A percentile compares a stretch with the other conserved stretches of the same genome.
phyloP scores from a whole-genome alignment of 2,329 filamentous ascomycete species.

The Exophiala mesophila region DNA sequence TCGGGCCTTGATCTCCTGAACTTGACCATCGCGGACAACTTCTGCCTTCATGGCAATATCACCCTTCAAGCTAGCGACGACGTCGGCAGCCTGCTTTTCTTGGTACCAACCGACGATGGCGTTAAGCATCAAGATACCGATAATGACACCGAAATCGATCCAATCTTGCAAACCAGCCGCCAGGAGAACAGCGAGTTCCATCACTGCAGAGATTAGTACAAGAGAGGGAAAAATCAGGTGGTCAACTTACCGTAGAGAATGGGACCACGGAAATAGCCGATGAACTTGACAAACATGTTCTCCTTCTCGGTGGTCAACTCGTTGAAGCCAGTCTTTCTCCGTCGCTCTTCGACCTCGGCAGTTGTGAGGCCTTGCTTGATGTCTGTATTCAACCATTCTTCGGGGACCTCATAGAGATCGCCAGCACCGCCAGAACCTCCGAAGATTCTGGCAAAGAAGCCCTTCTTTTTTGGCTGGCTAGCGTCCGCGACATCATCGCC shows the following conservation, averaged over 20 bases:
- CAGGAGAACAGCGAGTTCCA: slow-evolving; percentile 70
- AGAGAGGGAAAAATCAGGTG: too few relatives aligned
- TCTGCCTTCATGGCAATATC: slow-evolving; percentile 71
- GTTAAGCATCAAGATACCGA: slow-evolving; percentile 70
- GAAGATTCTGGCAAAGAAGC: slow-evolving; percentile 56
- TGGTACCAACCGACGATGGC: slow-evolving; percentile 75
- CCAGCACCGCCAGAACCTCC: slow-evolving; percentile 24
- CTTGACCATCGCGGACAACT: slow-evolving; percentile 62
- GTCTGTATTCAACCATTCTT: slow-evolving; percentile 66
- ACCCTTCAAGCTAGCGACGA: slow-evolving; percentile 69
- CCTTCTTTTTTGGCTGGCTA: slow-evolving; percentile 45
- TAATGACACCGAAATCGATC: slow-evolving; percentile 74
- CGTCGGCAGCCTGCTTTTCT: slow-evolving; percentile 74
- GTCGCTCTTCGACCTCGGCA: slow-evolving; percentile 57
- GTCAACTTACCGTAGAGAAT: slow-evolving; percentile 66
- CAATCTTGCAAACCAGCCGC: slow-evolving; percentile 70
- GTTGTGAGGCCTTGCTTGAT: slow-evolving; percentile 59
- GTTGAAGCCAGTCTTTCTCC: slow-evolving; percentile 65
- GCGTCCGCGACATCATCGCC: slow-evolving; percentile 40
- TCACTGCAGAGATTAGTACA: slow-evolving; percentile 50
- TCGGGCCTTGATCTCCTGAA: slow-evolving; percentile 65
- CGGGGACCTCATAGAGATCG: slow-evolving; percentile 48
- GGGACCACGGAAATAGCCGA: slow-evolving; percentile 69
- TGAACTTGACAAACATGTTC: slow-evolving; percentile 69
- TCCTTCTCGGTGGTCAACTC: slow-evolving; percentile 69